Conservation (phyloP, 352 stramenopile species). For the Phytophthora pinifolia region DNA sequence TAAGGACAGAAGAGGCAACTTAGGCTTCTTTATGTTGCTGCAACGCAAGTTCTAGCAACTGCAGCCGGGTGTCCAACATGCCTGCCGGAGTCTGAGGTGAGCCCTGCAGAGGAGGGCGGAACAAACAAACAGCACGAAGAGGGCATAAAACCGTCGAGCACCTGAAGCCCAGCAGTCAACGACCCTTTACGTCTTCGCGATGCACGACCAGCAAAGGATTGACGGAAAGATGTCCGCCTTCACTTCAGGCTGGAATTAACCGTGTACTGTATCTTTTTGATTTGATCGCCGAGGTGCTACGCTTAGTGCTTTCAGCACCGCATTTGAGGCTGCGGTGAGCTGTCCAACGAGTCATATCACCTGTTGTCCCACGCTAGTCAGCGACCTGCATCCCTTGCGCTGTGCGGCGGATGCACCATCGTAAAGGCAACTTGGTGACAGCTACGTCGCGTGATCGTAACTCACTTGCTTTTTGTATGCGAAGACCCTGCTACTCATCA, state of each 20-base stretch:
- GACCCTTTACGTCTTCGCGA: slow-evolving; percentile 17
- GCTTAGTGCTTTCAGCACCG: slow-evolving; percentile 1
- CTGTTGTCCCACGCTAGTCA: slow-evolving; percentile 28
- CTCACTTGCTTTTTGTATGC: slow-evolving; percentile 18
- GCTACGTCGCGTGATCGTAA: too few relatives aligned
- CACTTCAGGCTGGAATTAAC: too few relatives aligned
- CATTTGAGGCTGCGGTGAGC: slow-evolving; percentile 20
- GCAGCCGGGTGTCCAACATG: too few relatives aligned
- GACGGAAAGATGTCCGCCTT: slow-evolving; percentile 2
- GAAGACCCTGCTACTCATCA: slow-evolving; percentile 19
- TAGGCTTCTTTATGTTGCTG: too few relatives aligned
- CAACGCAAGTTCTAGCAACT: too few relatives aligned
- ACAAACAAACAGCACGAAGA: slow-evolving; percentile 22
- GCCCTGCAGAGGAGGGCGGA: slow-evolving; percentile 28
- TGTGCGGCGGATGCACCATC: slow-evolving; percentile 19
- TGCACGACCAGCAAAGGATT: slow-evolving; percentile 13
- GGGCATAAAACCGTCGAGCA: slow-evolving; percentile 23
- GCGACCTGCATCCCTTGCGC: neutral
- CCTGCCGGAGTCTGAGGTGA: too few relatives aligned
- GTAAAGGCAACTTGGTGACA: slow-evolving; percentile 16
- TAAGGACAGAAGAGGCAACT: too few relatives aligned
- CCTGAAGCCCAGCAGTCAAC: slow-evolving; percentile 12
- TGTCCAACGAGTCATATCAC: slow-evolving; percentile 28
- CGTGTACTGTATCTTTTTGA: slow-evolving; percentile 17
- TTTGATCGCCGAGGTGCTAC: slow-evolving; percentile 15